phyloP scores from a whole-genome alignment of 768 basidiomycete species.

The Boletellus ananas region DNA sequence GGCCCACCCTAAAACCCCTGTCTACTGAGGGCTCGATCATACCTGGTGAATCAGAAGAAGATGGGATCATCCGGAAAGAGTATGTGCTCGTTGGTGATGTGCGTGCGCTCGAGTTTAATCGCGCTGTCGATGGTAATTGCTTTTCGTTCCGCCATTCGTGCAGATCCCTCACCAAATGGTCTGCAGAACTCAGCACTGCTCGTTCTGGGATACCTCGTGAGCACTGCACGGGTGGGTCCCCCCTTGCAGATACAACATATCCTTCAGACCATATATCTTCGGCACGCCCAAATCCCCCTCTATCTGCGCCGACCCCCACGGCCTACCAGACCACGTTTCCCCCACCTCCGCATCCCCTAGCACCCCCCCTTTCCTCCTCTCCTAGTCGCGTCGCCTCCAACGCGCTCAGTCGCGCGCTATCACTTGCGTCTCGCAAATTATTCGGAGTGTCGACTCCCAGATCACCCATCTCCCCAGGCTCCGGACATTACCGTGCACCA shows the following conservation, averaged over 20 bases:
- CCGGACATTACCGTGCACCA: slow-evolving; percentile 39
- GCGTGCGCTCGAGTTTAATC: slow-evolving; percentile 87
- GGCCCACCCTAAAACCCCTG: slow-evolving; percentile 23
- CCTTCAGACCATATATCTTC: slow-evolving; percentile 34
- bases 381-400: slow-evolving; percentile 67
- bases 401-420: slow-evolving; percentile 76
- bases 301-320: slow-evolving; percentile 20
- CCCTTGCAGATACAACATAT: slow-evolving; percentile 44
- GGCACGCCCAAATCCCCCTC: slow-evolving; percentile 22
- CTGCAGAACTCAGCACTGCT: slow-evolving; percentile 58
- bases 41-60: slow-evolving; percentile 82
- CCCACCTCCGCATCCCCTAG: slow-evolving; percentile 50
- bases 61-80: slow-evolving; percentile 74
- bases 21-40: slow-evolving; percentile 64
- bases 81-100: slow-evolving; percentile 94
- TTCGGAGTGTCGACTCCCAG: slow-evolving; percentile 53
- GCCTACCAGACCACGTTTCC: slow-evolving; percentile 57
- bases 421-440: slow-evolving; percentile 75
- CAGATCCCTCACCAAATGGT: slow-evolving; percentile 9
- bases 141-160: neutral
- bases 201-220: slow-evolving; percentile 60
- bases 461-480: slow-evolving; percentile 35
- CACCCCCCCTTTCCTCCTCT: slow-evolving; percentile 61
- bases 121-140: slow-evolving; percentile 79
- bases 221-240: slow-evolving; percentile 45